Conservation (phyloP, 106 monocot species). For the Hemerocallis citrina region DNA sequence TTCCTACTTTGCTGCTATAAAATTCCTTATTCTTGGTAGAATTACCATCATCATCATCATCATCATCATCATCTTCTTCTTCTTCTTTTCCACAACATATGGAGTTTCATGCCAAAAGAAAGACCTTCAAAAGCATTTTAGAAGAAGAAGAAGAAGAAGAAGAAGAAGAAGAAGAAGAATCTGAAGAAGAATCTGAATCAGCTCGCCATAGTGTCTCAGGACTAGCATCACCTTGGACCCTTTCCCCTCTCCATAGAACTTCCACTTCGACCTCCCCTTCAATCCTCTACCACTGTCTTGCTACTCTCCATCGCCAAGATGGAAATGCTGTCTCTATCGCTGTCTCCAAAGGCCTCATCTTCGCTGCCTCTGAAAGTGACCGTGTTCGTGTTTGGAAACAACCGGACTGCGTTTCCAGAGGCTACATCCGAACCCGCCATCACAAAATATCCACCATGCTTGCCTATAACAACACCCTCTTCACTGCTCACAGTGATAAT, state of each 20-base stretch:
- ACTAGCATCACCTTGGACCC: constrained; percentile 12
- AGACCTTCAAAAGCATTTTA: constrained; percentile 5
- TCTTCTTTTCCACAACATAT: constrained; percentile 23
- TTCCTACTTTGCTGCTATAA: background rate
- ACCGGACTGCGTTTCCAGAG: constrained; percentile 20
- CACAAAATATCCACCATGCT: constrained; percentile 13
- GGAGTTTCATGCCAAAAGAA: constrained; percentile 11
- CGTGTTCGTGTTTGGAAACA: constrained; percentile 36
- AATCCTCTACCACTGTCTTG: constrained; percentile 33
- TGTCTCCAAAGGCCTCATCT: constrained; percentile 16
- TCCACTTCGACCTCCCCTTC: constrained; percentile 14
- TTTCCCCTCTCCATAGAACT: constrained; percentile 7
- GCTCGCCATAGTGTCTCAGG: constrained; percentile 4
- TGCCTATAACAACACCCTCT: constrained; percentile 20
- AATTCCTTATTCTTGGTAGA: no score
- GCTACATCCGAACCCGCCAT: constrained; percentile 18
- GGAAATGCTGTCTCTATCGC: constrained; percentile 35
- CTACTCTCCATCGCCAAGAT: constrained; percentile 33
- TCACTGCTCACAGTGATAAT: constrained; percentile 34
- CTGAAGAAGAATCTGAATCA: background rate
- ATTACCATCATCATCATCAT: no score
- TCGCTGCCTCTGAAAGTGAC: constrained; percentile 36
- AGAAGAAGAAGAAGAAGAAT: background rate
- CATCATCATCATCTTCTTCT: no score
- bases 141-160: constrained; percentile 1